These are phyloP conservation scores for Termitomyces sp. DNA, from an alignment of 768 basidiomycete species.

Conservation along the genomic window DNA sequence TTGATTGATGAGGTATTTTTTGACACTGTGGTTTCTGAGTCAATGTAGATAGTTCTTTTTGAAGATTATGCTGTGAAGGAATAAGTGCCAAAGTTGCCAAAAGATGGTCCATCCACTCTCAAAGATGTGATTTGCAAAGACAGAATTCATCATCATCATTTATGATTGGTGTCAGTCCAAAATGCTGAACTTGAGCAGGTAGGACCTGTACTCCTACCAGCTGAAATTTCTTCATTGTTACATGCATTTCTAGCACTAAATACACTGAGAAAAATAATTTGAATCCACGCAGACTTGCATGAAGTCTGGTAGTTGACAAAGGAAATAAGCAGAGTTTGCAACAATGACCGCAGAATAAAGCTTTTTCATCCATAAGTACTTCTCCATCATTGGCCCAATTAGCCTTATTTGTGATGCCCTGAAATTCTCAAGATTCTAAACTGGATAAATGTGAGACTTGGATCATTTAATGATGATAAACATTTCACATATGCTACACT, in stretches of 20 bases:
- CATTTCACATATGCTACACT: background rate
- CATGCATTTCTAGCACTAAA: background rate
- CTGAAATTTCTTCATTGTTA: background rate
- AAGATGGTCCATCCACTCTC: no score
- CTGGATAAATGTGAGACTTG: background rate
- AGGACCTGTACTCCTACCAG: background rate
- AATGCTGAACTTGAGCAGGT: background rate
- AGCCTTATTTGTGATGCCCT: background rate
- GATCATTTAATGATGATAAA: no score
- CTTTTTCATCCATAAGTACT: background rate
- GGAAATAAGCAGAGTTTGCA: background rate
- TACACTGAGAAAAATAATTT: background rate
- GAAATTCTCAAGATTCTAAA: background rate
- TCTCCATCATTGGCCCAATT: conserved; percentile 2
- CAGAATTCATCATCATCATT: no score
- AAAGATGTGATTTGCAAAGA: no score
- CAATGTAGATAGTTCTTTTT: no score
- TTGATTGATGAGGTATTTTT: no score
- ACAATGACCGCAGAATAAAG: conserved; percentile 1
- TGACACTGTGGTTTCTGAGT: no score
- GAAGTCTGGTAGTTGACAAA: background rate
- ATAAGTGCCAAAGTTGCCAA: no score
- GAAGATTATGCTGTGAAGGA: no score
- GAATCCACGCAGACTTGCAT: background rate
- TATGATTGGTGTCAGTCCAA: no score